phyloP scores from a whole-genome alignment of 768 basidiomycete species.

The Crucibulum laeve region DNA sequence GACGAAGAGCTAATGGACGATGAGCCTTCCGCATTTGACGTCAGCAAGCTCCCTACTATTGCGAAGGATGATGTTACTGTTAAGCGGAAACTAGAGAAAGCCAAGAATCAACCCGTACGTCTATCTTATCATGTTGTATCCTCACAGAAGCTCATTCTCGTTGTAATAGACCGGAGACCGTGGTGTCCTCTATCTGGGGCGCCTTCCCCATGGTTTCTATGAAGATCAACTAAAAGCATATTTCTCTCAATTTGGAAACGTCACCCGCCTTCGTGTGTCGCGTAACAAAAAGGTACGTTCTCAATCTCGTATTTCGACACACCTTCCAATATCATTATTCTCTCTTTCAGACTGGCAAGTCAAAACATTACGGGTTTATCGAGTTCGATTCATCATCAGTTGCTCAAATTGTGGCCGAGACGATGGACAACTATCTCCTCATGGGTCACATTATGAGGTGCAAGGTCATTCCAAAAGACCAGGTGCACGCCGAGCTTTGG shows the following conservation, averaged over 20 bases:
- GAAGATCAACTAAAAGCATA: constrained; percentile 92
- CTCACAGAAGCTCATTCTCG: constrained; percentile 5
- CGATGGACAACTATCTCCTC: constrained; percentile 98
- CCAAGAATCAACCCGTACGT: constrained; percentile 65
- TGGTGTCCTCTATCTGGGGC: constrained; percentile 86
- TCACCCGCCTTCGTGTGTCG: constrained; percentile 84
- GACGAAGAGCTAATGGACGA: constrained; percentile 63
- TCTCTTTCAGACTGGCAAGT: constrained; percentile 73
- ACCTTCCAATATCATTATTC: neutral
- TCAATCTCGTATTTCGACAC: neutral
- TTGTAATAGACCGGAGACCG: constrained; percentile 47
- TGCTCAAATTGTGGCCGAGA: constrained; percentile 93
- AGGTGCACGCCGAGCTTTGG: constrained; percentile 94
- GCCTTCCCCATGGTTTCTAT: constrained; percentile 96
- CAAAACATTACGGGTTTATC: constrained; percentile 96
- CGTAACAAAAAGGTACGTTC: constrained; percentile 81
- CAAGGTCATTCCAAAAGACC: constrained; percentile 82
- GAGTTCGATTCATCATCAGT: constrained; percentile 89
- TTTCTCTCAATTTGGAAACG: constrained; percentile 91
- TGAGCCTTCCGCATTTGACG: constrained; percentile 53
- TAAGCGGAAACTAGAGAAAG: constrained; percentile 56
- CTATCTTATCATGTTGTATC: neutral
- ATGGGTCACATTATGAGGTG: constrained; percentile 92
- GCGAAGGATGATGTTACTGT: constrained; percentile 86
- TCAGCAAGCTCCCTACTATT: constrained; percentile 75